Evolutionary conservation across 495 filamentous ascomycete genomes (phyloP).

Genomic region (Usnea hakonensis): DNA sequence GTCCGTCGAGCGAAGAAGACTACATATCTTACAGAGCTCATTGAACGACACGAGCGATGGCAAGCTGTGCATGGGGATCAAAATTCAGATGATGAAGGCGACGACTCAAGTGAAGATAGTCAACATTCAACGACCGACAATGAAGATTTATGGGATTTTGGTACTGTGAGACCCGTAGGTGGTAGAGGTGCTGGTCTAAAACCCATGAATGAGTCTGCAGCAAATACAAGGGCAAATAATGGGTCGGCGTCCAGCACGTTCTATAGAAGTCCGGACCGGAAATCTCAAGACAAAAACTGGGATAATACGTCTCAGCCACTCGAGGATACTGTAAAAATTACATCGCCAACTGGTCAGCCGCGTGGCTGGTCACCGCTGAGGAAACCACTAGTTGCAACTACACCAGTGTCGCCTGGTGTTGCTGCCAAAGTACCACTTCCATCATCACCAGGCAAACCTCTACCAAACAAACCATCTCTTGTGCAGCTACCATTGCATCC

Average conservation of each 20-base stretch:
- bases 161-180: slow-evolving; percentile 69
- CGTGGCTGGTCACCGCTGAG: slow-evolving; percentile 51
- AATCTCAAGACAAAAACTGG: neutral
- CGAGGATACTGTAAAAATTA: slow-evolving; percentile 32
- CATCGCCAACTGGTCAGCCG: slow-evolving; percentile 27
- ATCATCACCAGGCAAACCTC: slow-evolving; percentile 31
- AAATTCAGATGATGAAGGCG: slow-evolving; percentile 53
- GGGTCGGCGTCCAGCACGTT: slow-evolving; percentile 1
- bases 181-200: slow-evolving; percentile 50
- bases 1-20: slow-evolving; percentile 84
- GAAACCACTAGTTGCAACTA: slow-evolving; percentile 38
- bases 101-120: slow-evolving; percentile 36
- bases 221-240: slow-evolving; percentile 49
- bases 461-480: slow-evolving; percentile 30
- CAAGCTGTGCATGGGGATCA: slow-evolving; percentile 53
- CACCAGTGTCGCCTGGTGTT: slow-evolving; percentile 41
- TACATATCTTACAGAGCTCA: slow-evolving; percentile 83
- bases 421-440: slow-evolving; percentile 55
- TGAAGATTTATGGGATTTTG: slow-evolving; percentile 94
- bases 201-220: slow-evolving; percentile 64
- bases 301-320: neutral
- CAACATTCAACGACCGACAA: slow-evolving; percentile 38
- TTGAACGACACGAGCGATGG: slow-evolving; percentile 85
- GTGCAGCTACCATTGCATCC: slow-evolving; percentile 40
- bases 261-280: slow-evolving; percentile 19